phyloP scores from a whole-genome alignment of 148 eudicot species.

The Suaeda aralocaspica region DNA sequence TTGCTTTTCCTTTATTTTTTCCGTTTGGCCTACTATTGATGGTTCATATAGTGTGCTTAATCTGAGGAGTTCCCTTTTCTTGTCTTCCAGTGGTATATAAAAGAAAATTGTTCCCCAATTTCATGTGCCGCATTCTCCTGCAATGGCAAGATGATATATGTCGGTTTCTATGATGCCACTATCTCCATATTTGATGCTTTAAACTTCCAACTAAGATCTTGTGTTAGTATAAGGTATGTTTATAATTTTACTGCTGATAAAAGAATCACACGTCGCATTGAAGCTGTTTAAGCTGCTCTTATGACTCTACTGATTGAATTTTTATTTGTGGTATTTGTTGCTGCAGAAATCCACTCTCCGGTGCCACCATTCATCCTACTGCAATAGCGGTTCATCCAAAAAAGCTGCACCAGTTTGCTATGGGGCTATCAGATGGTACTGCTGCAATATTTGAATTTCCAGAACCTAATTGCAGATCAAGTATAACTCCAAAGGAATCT shows the following conservation, averaged over 20 bases:
- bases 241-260: no score
- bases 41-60: neutral
- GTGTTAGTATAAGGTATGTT: constrained; percentile 15
- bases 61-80: neutral
- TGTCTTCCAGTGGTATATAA: constrained; percentile 32
- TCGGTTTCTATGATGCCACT: constrained; percentile 34
- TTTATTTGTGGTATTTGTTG: neutral
- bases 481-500: neutral
- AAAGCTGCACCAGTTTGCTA: neutral
- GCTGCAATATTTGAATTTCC: neutral
- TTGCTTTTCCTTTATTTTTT: neutral
- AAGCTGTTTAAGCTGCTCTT: neutral
- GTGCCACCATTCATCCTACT: neutral
- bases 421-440: constrained; percentile 10
- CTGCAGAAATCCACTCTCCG: neutral
- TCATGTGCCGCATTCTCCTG: constrained; percentile 42
- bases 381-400: neutral
- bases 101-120: constrained; percentile 23
- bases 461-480: neutral
- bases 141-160: constrained; percentile 35
- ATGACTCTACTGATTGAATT: neutral
- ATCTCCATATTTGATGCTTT: constrained; percentile 30
- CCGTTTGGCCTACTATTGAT: neutral
- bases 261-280: neutral
- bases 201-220: constrained; percentile 29